Evolutionary conservation across 2,329 filamentous ascomycete genomes (phyloP).

Genomic region (Diaporthe caulivora): DNA sequence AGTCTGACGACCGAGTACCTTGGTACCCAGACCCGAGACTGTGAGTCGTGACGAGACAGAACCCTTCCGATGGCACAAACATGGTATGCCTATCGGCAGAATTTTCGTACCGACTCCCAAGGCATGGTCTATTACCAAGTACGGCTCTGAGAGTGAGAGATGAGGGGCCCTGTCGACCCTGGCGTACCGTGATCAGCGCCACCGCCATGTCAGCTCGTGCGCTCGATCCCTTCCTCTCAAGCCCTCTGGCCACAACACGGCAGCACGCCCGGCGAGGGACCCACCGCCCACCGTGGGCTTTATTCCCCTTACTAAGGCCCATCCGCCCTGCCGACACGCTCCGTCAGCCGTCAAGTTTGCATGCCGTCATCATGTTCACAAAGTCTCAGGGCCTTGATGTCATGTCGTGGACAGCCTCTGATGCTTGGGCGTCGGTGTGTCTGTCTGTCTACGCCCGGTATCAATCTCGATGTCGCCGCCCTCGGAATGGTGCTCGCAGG

Average conservation of each 20-base stretch:
- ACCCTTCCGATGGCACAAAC: conserved; percentile 21
- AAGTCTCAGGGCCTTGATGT: conserved; percentile 23
- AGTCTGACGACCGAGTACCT: conserved; percentile 8
- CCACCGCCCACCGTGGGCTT: conserved; percentile 17
- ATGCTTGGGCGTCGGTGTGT: not conserved
- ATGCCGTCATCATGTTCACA: conserved; percentile 31
- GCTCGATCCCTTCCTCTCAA: conserved; percentile 20
- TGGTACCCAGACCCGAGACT: conserved; percentile 7
- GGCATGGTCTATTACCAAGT: not conserved
- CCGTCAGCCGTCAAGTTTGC: conserved; percentile 16
- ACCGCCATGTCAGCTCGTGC: conserved; percentile 31
- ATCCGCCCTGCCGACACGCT: conserved; percentile 16
- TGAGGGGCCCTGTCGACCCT: not conserved
- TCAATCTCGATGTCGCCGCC: not conserved
- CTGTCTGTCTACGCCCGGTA: conserved; percentile 16
- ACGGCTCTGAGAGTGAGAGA: not conserved
- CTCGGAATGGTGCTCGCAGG: not conserved
- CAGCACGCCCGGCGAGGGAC: not conserved
- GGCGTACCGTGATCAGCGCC: conserved; percentile 16
- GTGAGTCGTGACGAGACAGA: conserved; percentile 1
- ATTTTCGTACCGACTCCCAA: conserved; percentile 23
- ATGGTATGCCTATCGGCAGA: conserved; percentile 26
- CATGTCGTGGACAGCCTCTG: conserved; percentile 7
- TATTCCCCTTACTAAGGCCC: conserved; percentile 20
- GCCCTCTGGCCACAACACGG: conserved; percentile 14